A percentile compares a stretch with the other conserved stretches of the same genome.
phyloP scores from a whole-genome alignment of 495 filamentous ascomycete species.

The Glarea lozoyensis region DNA sequence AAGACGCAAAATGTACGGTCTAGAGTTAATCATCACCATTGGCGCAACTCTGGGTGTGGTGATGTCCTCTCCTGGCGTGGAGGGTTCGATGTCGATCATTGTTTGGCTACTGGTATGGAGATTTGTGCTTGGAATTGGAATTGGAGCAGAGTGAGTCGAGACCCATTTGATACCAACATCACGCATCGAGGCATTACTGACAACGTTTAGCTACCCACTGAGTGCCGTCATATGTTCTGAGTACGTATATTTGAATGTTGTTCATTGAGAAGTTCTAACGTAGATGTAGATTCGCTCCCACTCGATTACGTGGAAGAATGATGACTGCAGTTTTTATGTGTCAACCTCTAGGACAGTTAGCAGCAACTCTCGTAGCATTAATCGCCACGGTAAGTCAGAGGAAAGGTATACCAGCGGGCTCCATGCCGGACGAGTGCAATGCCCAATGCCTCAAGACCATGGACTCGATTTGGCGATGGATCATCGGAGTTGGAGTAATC shows the following conservation, averaged over 20 bases:
- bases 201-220: constrained; percentile 49
- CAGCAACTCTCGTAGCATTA: constrained; percentile 59
- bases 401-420: constrained; percentile 41
- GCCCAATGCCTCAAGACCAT: constrained; percentile 15
- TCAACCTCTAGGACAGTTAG: constrained; percentile 71
- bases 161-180: too few species aligned
- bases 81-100: constrained; percentile 46
- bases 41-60: constrained; percentile 46
- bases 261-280: background rate
- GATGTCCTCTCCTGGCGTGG: constrained; percentile 28
- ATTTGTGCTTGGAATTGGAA: constrained; percentile 51
- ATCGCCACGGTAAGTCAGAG: constrained; percentile 63
- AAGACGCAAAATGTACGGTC: constrained; percentile 66
- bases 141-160: constrained; percentile 54
- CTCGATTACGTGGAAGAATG: constrained; percentile 76
- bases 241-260: constrained; percentile 31
- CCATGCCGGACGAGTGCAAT: constrained; percentile 2
- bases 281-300: constrained; percentile 56
- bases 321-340: constrained; percentile 78
- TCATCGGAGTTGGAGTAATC: constrained; percentile 57
- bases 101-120: constrained; percentile 67
- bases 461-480: constrained; percentile 59
- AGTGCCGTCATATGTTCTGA: constrained; percentile 70
- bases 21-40: constrained; percentile 56
- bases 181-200: too few species aligned